Conservation (phyloP, 257 asterid genomes). For the Penstemon davidsonii region DNA sequence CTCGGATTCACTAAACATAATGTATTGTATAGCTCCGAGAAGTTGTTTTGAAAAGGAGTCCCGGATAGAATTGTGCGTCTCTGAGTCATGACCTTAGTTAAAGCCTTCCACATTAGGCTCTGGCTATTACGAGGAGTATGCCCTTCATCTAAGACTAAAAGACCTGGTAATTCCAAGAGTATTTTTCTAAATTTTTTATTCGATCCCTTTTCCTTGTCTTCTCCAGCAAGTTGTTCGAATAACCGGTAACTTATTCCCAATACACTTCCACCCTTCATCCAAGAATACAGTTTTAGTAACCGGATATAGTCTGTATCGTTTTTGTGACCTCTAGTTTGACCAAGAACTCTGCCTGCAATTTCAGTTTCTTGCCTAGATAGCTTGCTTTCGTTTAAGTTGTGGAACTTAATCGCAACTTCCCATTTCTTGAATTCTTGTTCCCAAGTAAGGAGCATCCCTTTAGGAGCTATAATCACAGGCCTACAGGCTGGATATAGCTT, state of each 20-base stretch:
- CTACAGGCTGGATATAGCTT: slow-evolving; percentile 52
- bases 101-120: slow-evolving; percentile 56
- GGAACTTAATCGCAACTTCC: slow-evolving; percentile 49
- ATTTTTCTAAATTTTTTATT: slow-evolving; percentile 34
- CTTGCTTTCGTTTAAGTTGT: slow-evolving; percentile 53
- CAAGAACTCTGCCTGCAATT: slow-evolving; percentile 12
- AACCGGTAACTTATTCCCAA: slow-evolving; percentile 57
- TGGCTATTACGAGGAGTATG: slow-evolving; percentile 71
- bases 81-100: slow-evolving; percentile 48
- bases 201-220: slow-evolving; percentile 12
- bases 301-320: slow-evolving; percentile 28
- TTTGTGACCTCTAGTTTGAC: background rate
- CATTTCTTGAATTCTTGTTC: slow-evolving; percentile 62
- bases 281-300: slow-evolving; percentile 46
- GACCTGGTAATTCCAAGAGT: slow-evolving; percentile 57
- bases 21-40: slow-evolving; percentile 64
- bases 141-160: slow-evolving; percentile 78
- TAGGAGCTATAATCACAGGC: slow-evolving; percentile 74
- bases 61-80: slow-evolving; percentile 77
- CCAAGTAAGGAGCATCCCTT: slow-evolving; percentile 74
- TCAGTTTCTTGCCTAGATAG: slow-evolving; percentile 37
- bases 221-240: slow-evolving; percentile 53
- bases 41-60: slow-evolving; percentile 81
- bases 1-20: slow-evolving; percentile 60
- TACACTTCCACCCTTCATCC: slow-evolving; percentile 55